Percentiles rank a stretch among this genome's conserved stretches.
Evolutionary conservation across 768 basidiomycete genomes (phyloP).

Genomic region (Cytidiella melzeri): DNA sequence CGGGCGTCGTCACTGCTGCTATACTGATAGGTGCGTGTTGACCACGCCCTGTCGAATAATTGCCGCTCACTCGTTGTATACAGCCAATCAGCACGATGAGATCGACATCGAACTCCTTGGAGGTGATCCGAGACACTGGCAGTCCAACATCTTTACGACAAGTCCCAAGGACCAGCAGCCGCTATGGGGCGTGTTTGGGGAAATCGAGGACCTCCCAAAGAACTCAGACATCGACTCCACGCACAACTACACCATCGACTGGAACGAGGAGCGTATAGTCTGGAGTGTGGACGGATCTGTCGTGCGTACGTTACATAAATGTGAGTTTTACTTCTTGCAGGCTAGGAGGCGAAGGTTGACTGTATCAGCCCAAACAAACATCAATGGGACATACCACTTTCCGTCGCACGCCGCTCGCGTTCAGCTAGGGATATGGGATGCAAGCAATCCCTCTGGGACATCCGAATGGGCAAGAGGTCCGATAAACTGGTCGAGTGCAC

Average conservation of each 20-base stretch:
- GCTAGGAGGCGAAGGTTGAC: background rate
- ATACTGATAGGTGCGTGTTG: conserved; percentile 32
- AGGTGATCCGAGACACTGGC: conserved; percentile 33
- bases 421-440: conserved; percentile 43
- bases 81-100: conserved; percentile 27
- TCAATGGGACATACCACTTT: conserved; percentile 30
- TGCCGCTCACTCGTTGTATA: background rate
- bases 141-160: conserved; percentile 37
- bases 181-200: conserved; percentile 33
- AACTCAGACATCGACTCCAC: conserved; percentile 10
- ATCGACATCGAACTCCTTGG: conserved; percentile 39
- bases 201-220: conserved; percentile 24
- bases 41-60: background rate
- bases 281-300: conserved; percentile 35
- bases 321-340: conserved; percentile 9
- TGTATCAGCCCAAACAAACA: conserved; percentile 26
- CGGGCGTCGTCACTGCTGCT: conserved; percentile 35
- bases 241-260: conserved; percentile 36
- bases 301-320: conserved; percentile 27
- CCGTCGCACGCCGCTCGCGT: conserved; percentile 32
- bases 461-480: conserved; percentile 39
- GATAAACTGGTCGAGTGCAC: conserved; percentile 32
- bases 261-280: conserved; percentile 31
- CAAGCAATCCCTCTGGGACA: conserved; percentile 35
- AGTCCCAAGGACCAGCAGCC: conserved; percentile 24